Evolutionary conservation across 179 eudicot genomes (phyloP).

Genomic region (Beta macrorhiza): DNA sequence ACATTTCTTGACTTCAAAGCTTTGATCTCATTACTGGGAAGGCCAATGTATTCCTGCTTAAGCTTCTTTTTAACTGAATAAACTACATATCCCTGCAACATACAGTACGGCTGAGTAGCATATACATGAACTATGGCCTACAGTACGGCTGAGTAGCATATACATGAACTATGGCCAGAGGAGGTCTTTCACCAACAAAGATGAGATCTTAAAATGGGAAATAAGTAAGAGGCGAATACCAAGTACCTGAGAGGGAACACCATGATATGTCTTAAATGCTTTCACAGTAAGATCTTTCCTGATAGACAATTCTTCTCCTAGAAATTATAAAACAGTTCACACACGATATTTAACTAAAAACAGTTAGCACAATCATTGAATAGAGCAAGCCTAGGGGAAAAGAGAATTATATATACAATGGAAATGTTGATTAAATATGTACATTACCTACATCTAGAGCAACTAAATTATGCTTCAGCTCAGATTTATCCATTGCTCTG

Average conservation of each 20-base stretch:
- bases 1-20: conserved; percentile 70
- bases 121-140: neutral
- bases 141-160: neutral
- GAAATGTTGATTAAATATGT: neutral
- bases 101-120: conserved; percentile 7
- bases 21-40: conserved; percentile 69
- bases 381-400: neutral
- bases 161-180: neutral
- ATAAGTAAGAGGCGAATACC: neutral
- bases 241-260: conserved; percentile 80
- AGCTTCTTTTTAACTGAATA: conserved; percentile 78
- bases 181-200: neutral
- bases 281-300: conserved; percentile 81
- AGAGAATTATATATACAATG: neutral
- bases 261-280: conserved; percentile 82
- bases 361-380: neutral
- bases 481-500: conserved; percentile 86
- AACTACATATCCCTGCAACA: conserved; percentile 73
- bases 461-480: conserved; percentile 69
- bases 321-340: conserved; percentile 14
- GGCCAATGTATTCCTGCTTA: conserved; percentile 74
- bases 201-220: neutral
- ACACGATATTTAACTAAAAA: conserved; percentile 2
- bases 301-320: conserved; percentile 74
- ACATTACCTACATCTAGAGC: conserved; percentile 76